Percentiles rank a stretch among this genome's conserved stretches.
Conservation (phyloP, 1,139 yeast species). For the Scheffersomyces quercinus region DNA sequence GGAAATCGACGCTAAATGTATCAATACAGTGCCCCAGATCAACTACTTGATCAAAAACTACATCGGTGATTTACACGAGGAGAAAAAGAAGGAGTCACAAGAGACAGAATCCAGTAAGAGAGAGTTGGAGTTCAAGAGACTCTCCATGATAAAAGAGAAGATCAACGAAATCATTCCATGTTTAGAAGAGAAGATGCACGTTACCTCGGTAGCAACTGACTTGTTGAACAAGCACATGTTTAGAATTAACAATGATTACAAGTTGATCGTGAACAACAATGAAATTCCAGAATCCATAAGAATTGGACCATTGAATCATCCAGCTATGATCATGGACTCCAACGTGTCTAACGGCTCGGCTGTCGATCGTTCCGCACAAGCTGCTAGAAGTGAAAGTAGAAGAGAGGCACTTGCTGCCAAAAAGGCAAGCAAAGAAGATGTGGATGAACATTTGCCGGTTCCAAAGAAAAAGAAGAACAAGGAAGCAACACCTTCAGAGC, state of each 20-base stretch:
- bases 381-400: constrained; percentile 77
- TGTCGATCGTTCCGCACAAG: constrained; percentile 58
- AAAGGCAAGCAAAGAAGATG: constrained; percentile 53
- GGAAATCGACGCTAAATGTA: constrained; percentile 94
- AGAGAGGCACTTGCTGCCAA: constrained; percentile 92
- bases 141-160: constrained; percentile 42
- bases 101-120: constrained; percentile 5
- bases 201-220: constrained; percentile 88
- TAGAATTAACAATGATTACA: constrained; percentile 78
- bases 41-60: constrained; percentile 59
- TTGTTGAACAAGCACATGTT: constrained; percentile 66
- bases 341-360: constrained; percentile 33
- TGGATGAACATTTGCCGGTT: constrained; percentile 28
- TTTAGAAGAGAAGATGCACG: constrained; percentile 96
- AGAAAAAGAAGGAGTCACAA: constrained; percentile 5
- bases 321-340: constrained; percentile 73
- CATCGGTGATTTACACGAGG: constrained; percentile 42
- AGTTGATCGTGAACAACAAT: constrained; percentile 65
- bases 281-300: constrained; percentile 70
- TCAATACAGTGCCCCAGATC: constrained; percentile 68
- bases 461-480: constrained; percentile 27
- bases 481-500: constrained; percentile 16
- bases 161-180: constrained; percentile 84
- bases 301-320: constrained; percentile 80
- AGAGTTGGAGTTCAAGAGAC: constrained; percentile 13